These are phyloP conservation scores for Corymbia citriodora DNA, from an alignment of 441 rosid genomes.

Conservation along the genomic window DNA sequence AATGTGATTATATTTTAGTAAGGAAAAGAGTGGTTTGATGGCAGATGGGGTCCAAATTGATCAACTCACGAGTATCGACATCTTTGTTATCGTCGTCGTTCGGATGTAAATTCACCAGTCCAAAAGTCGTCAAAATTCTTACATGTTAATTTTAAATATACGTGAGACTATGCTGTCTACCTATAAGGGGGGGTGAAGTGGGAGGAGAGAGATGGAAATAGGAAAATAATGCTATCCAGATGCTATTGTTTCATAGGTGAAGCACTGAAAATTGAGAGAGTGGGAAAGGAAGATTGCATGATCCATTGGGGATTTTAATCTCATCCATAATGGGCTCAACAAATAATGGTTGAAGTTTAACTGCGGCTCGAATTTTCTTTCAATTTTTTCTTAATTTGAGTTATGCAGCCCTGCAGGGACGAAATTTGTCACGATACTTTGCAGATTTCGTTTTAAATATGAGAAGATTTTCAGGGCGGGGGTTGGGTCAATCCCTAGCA, in stretches of 20 bases:
- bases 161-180: not conserved
- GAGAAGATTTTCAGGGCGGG: not conserved
- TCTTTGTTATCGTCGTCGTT: fast-evolving
- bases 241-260: not conserved
- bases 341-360: not conserved
- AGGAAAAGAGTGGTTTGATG: fast-evolving
- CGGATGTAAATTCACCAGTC: not conserved
- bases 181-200: not conserved
- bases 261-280: not conserved
- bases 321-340: not conserved
- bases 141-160: not conserved
- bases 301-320: not conserved
- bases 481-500: not conserved
- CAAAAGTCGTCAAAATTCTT: not conserved
- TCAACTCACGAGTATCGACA: not conserved
- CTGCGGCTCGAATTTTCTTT: not conserved
- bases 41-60: not conserved
- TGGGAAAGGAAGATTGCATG: not conserved
- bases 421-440: not conserved
- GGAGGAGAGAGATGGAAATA: not conserved
- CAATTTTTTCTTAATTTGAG: not conserved
- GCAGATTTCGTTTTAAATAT: fast-evolving
- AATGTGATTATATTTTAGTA: not conserved
- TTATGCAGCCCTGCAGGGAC: not conserved
- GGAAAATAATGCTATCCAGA: not conserved